phyloP scores from a whole-genome alignment of 495 filamentous ascomycete species.

The Penicillium paradoxum region DNA sequence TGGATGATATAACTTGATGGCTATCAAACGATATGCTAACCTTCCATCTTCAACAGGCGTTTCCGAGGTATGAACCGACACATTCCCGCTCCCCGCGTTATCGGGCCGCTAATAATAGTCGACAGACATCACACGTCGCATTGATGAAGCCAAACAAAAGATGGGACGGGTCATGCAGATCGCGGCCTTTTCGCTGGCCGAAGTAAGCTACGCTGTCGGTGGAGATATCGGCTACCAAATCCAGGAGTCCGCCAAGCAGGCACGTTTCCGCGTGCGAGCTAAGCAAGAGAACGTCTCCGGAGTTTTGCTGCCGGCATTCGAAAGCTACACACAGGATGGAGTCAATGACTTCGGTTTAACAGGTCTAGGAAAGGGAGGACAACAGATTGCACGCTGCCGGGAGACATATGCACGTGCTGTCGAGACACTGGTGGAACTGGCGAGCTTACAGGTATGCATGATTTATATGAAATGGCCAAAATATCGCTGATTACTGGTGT shows the following conservation, averaged over 20 bases:
- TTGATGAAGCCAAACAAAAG: constrained; percentile 98
- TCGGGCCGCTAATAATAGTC: constrained; percentile 22
- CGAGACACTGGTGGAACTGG: constrained; percentile 93
- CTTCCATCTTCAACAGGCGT: constrained; percentile 48
- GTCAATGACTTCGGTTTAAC: constrained; percentile 96
- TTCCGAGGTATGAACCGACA: constrained; percentile 64
- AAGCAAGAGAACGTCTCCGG: constrained; percentile 99
- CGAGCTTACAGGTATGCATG: constrained; percentile 70
- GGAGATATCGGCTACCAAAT: constrained; percentile 96
- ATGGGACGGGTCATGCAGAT: constrained; percentile 99
- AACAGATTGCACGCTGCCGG: constrained; percentile 90
- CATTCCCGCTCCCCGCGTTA: constrained; percentile 19
- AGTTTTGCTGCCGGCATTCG: constrained; percentile 88
- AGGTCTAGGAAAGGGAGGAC: constrained; percentile 92
- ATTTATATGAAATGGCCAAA: background rate
- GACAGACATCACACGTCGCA: constrained; percentile 90
- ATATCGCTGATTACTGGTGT: constrained; percentile 3
- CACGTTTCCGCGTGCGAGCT: constrained; percentile 84
- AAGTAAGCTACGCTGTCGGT: constrained; percentile 96
- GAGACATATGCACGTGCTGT: constrained; percentile 98
- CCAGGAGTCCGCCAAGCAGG: constrained; percentile 88
- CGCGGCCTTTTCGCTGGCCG: constrained; percentile 93
- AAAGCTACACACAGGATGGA: constrained; percentile 74
- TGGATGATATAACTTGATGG: constrained; percentile 9
- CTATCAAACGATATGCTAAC: constrained; percentile 8